A percentile compares a stretch with the other conserved stretches of the same genome.
Conservation (phyloP, 2,329 filamentous ascomycete genomes). For the Anthostomella pinea region DNA sequence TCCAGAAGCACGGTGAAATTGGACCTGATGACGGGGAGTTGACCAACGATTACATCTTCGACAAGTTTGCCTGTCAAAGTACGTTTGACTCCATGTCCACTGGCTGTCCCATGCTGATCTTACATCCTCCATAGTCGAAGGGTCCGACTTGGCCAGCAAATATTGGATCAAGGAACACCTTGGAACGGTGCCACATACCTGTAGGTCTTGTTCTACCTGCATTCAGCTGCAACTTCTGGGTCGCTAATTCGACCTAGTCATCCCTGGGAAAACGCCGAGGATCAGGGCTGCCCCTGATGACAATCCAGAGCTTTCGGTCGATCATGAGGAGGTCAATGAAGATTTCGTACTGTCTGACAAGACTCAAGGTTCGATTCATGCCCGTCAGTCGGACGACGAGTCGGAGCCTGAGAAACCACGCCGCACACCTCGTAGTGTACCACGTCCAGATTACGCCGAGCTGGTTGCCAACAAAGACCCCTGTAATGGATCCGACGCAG, state of each 20-base stretch:
- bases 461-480: constrained; percentile 26
- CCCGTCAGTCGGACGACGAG: constrained; percentile 14
- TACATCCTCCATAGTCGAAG: constrained; percentile 21
- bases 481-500: constrained; percentile 20
- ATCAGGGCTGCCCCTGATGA: constrained; percentile 8
- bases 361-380: constrained; percentile 6
- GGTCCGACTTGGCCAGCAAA: constrained; percentile 25
- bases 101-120: constrained; percentile 1
- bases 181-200: constrained; percentile 25
- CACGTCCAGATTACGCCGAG: constrained; percentile 29
- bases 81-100: neutral
- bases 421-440: constrained; percentile 21
- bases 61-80: constrained; percentile 29
- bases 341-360: constrained; percentile 16
- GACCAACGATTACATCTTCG: constrained; percentile 32
- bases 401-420: constrained; percentile 18
- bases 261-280: constrained; percentile 14
- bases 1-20: constrained; percentile 22
- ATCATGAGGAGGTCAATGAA: constrained; percentile 19
- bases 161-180: constrained; percentile 30
- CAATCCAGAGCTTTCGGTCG: constrained; percentile 4
- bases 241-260: constrained; percentile 17
- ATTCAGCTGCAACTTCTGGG: neutral
- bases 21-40: constrained; percentile 14
- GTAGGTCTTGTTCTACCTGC: constrained; percentile 17